Evolutionary conservation across 805 yeast genomes (phyloP).

Genomic region (Wickerhamomyces bovis): DNA sequence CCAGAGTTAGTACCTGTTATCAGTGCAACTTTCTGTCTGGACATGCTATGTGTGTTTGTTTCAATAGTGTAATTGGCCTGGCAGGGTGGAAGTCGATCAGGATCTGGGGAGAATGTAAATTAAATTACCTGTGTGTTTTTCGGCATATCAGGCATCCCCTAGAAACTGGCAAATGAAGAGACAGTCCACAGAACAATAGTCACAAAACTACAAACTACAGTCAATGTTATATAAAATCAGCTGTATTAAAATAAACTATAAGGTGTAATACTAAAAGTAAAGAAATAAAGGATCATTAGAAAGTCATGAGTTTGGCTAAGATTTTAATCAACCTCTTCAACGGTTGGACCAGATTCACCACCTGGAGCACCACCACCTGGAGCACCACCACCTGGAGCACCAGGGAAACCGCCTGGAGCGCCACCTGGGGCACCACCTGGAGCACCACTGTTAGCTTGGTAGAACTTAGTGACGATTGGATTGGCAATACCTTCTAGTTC

Average conservation of each 20-base stretch:
- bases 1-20: slow-evolving; percentile 60
- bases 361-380: slow-evolving; percentile 60
- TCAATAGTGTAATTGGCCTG: no score
- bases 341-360: slow-evolving; percentile 58
- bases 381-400: slow-evolving; percentile 54
- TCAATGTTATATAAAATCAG: neutral
- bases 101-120: no score
- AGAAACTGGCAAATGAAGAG: no score
- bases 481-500: slow-evolving; percentile 93
- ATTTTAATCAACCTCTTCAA: slow-evolving; percentile 78
- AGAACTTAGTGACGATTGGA: slow-evolving; percentile 96
- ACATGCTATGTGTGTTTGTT: neutral
- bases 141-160: no score
- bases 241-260: no score
- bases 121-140: no score
- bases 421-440: slow-evolving; percentile 47
- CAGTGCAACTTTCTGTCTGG: slow-evolving; percentile 14
- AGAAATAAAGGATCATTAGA: neutral
- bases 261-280: no score
- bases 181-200: no score
- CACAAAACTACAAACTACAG: no score
- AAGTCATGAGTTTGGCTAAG: no score
- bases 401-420: slow-evolving; percentile 59
- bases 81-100: no score
- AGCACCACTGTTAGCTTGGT: slow-evolving; percentile 85